Evolutionary conservation across 2,329 filamentous ascomycete species (phyloP).

Genomic region (Talaromyces marneffei): DNA sequence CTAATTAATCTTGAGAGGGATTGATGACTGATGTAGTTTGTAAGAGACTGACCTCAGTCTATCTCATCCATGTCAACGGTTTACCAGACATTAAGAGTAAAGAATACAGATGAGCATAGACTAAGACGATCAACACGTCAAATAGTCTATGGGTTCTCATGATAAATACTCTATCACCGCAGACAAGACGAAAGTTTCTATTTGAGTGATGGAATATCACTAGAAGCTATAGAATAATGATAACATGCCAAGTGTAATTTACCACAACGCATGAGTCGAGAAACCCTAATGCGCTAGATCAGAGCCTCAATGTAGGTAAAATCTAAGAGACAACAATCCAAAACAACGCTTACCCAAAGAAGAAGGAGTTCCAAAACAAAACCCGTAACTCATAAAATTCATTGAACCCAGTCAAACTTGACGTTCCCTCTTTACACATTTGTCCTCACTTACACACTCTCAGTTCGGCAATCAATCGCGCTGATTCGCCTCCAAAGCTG

Average conservation of each 20-base stretch:
- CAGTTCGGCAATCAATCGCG: background rate
- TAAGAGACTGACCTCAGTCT: too few relatives aligned
- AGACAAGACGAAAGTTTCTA: background rate
- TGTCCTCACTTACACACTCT: background rate
- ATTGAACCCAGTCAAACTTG: background rate
- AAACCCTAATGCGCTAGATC: background rate
- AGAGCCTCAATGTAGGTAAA: background rate
- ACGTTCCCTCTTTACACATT: background rate
- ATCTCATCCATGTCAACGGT: too few relatives aligned
- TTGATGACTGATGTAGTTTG: too few relatives aligned
- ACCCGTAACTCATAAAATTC: background rate
- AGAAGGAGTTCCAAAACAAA: background rate
- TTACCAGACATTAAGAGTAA: too few relatives aligned
- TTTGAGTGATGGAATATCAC: background rate
- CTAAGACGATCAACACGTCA: too few relatives aligned
- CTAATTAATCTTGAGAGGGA: too few relatives aligned
- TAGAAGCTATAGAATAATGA: background rate
- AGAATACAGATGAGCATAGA: too few relatives aligned
- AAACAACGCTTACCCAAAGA: background rate
- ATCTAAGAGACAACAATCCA: background rate
- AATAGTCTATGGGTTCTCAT: too few relatives aligned
- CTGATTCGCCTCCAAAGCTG: background rate
- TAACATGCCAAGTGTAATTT: background rate
- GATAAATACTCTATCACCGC: background rate
- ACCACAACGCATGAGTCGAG: background rate